phyloP scores from a whole-genome alignment of 805 yeast species.

The Yamadazyma sp. region DNA sequence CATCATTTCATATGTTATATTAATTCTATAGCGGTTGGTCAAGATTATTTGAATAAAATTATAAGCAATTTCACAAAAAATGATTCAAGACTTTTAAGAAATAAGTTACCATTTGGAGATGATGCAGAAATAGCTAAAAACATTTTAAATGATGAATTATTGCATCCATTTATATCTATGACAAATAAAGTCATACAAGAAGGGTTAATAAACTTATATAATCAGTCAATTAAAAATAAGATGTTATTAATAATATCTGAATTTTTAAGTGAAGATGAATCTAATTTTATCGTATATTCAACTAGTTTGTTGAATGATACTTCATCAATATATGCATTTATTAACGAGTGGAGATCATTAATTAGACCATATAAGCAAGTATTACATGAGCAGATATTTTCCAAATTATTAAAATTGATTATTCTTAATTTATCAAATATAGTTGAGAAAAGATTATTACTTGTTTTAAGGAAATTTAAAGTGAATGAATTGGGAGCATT shows the following conservation, averaged over 20 bases:
- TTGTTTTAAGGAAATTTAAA: slow-evolving; percentile 50
- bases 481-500: slow-evolving; percentile 83
- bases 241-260: slow-evolving; percentile 43
- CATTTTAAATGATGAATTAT: slow-evolving; percentile 29
- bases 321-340: slow-evolving; percentile 45
- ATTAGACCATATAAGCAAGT: slow-evolving; percentile 64
- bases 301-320: slow-evolving; percentile 27
- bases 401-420: slow-evolving; percentile 44
- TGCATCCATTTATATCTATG: slow-evolving; percentile 28
- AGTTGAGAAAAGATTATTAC: slow-evolving; percentile 67
- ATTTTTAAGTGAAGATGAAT: slow-evolving; percentile 36
- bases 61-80: slow-evolving; percentile 38
- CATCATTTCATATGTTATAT: slow-evolving; percentile 63
- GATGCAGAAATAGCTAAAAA: slow-evolving; percentile 30
- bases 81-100: slow-evolving; percentile 18
- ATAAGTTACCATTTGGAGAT: slow-evolving; percentile 34
- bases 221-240: slow-evolving; percentile 45
- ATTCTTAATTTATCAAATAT: slow-evolving; percentile 53
- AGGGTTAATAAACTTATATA: slow-evolving; percentile 47
- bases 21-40: slow-evolving; percentile 68
- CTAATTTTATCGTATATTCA: slow-evolving; percentile 29
- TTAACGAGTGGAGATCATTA: slow-evolving; percentile 60
- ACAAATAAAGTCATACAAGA: slow-evolving; percentile 41
- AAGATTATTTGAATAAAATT: slow-evolving; percentile 54
- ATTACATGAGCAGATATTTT: slow-evolving; percentile 47